Conservation (phyloP, 225 moss, liverwort and hornwort species). For the Physcomitrium patens region DNA sequence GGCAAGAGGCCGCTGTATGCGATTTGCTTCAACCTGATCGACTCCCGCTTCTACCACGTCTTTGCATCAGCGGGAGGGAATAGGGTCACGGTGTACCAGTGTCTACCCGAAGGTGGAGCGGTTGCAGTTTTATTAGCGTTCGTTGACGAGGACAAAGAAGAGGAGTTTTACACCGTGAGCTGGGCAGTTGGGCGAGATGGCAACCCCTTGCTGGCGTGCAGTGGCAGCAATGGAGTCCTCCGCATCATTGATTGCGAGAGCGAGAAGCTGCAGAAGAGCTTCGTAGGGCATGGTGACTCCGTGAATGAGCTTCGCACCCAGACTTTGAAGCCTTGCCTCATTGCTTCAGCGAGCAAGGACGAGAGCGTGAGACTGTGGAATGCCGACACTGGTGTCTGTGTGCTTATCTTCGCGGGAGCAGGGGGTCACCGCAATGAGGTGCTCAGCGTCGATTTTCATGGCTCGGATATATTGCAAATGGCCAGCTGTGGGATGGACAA, state of each 20-base stretch:
- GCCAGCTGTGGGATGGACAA: constrained; percentile 99
- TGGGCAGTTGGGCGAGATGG: constrained; percentile 79
- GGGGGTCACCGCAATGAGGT: constrained; percentile 98
- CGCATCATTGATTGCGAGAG: constrained; percentile 78
- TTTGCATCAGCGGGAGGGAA: constrained; percentile 96
- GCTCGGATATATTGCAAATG: constrained; percentile 77
- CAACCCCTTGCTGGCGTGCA: constrained; percentile 76
- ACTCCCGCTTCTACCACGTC: constrained; percentile 78
- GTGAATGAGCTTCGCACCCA: constrained; percentile 97
- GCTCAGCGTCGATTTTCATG: constrained; percentile 94
- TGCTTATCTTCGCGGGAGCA: constrained; percentile 95
- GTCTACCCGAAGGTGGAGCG: constrained; percentile 85
- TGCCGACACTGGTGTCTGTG: constrained; percentile 84
- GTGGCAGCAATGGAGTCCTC: constrained; percentile 96
- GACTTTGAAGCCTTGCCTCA: constrained; percentile 83
- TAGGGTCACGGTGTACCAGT: constrained; percentile 94
- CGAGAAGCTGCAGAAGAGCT: constrained; percentile 85
- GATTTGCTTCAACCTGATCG: constrained; percentile 91
- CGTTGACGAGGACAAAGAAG: constrained; percentile 96
- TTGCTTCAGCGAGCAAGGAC: constrained; percentile 98
- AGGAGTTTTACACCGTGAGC: constrained; percentile 93
- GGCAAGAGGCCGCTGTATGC: constrained; percentile 96
- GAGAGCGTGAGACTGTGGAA: constrained; percentile 96
- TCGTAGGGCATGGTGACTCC: constrained; percentile 94
- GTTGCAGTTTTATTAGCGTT: constrained; percentile 78